Evolutionary conservation across 1,284 basidiomycete species (phyloP), one percentile per base, ranked within the genome.

Genomic region (Coniferiporia weirii): DNA sequence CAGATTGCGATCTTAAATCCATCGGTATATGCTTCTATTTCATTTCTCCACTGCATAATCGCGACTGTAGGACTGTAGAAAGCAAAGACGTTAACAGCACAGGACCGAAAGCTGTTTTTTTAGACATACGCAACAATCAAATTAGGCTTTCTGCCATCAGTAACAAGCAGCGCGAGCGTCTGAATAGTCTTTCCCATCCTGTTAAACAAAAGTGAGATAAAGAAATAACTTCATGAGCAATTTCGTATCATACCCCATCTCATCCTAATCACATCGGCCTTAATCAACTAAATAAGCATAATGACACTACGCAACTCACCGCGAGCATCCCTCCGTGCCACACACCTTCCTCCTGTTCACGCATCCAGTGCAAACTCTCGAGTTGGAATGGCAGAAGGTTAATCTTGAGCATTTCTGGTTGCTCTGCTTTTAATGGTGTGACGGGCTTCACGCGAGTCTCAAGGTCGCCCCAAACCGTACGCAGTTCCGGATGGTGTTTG

Each of bases 111-210:
- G 27, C 27, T 27, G 27, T 27, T 27, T 27, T 27, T 27, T 27
- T 27, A 3, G 27, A 78, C 87, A 63, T 72, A 91, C 83, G 96
- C 96, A 36, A 99, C 81, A 19, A 99, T 93, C 8, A 99, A 81
- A 60, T 93, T 95, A 0, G 94, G 94, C 70, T 84, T 89, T 63
- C 80, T 75, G 51, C 81, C 73, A 69, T 93, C 89, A 0, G 89
- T 87, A 1, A 96, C 83, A 40, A 99, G 80, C 36, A 99, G 79
- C 2, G 94, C 83, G 54, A 99, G 95, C 66, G 96, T 95, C 70
- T 99, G 97, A 62, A 99, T 98, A 0, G 96, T 99, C 75, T 98
- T 98, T 35, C 96, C 96, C 96, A 98, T 98, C 43, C 93, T 93
- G 27, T 27, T 27, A 27, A 27, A 27, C 5, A 27, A 70, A 61